These are phyloP conservation scores for Ascocoryne sarcoides DNA, from an alignment of 2,329 filamentous ascomycete genomes.

Conservation along the genomic window DNA sequence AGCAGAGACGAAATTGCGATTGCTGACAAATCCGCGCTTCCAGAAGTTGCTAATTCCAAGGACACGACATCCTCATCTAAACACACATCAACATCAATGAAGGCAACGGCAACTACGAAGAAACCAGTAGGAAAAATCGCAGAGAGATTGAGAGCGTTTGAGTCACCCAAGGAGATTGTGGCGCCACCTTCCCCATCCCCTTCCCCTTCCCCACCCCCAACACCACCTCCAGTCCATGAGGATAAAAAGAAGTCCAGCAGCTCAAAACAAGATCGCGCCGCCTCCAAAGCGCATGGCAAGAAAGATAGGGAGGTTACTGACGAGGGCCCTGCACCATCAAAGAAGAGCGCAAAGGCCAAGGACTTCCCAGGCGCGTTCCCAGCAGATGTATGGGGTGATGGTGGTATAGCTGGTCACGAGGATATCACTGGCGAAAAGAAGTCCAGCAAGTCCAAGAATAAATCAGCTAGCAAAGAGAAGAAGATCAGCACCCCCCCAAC, in stretches of 20 bases:
- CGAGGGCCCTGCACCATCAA: conserved; percentile 28
- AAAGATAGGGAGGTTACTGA: conserved; percentile 29
- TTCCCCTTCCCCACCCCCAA: conserved; percentile 32
- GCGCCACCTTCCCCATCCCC: conserved; percentile 17
- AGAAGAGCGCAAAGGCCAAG: conserved; percentile 30
- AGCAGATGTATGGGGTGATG: too few species aligned
- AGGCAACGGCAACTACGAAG: conserved; percentile 32
- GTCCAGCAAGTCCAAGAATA: conserved; percentile 32
- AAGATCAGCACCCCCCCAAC: too few species aligned
- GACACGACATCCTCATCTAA: conserved; percentile 35
- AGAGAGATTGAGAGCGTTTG: conserved; percentile 48
- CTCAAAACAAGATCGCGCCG: conserved; percentile 15
- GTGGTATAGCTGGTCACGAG: conserved; percentile 28
- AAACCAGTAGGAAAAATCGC: conserved; percentile 46
- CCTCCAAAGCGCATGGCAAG: conserved; percentile 25
- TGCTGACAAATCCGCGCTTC: conserved; percentile 43
- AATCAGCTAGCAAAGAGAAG: conserved; percentile 31
- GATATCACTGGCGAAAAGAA: conserved; percentile 30
- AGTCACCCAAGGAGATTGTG: conserved; percentile 33
- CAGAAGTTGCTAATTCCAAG: conserved; percentile 36
- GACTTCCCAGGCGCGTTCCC: conserved; percentile 51
- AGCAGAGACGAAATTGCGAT: conserved; percentile 35
- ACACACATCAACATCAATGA: conserved; percentile 33
- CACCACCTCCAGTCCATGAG: conserved; percentile 34
- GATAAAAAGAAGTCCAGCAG: conserved; percentile 35